Evolutionary conservation across 257 asterid species (phyloP), one percentile per base, ranked within the genome.

Genomic region (Avicennia marina): DNA sequence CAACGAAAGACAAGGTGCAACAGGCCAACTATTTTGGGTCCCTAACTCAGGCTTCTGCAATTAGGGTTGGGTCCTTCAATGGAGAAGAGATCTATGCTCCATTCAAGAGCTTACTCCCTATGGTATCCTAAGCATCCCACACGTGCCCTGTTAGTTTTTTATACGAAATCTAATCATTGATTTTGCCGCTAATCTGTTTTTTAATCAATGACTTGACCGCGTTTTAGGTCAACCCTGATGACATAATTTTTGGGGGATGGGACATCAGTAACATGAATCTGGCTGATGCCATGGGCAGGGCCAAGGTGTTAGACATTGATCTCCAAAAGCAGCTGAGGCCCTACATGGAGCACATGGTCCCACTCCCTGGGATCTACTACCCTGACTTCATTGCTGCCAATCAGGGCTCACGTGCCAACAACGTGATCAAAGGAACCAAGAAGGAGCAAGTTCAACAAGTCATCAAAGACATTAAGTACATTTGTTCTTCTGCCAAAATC

Each of bases 301-400:
- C 90, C 9, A 93, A 77, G 69, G 98, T 93, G 2, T 72, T 93
- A 1, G 98, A 93, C 15, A 79, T 93, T 61, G 98, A 93, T 80
- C 89, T 93, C 22, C 98, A 93, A 55, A 86, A 86, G 63, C 98
- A 93, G 66, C 80, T 93, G 39, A 69, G 97, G 83, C 89, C 98
- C 52, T 93, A 93, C 86, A 86, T 93, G 98, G 98, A 93, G 56
- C 83, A 86, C 62, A 80, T 93, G 96, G 94, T 84, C 80, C 98
- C 98, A 20, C 98, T 93, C 56, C 98, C 98, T 1, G 98, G 98
- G 46, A 82, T 93, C 83, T 93, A 76, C 72, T 78, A 84, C 43
- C 76, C 98, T 21, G 98, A 93, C 81, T 93, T 93, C 93, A 93
- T 93, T 39, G 98, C 98, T 36, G 98, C 98, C 19, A 93, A 93